Evolutionary conservation across 176 grass and related monocot species (phyloP).

Genomic region (Saccharum officinarum): DNA sequence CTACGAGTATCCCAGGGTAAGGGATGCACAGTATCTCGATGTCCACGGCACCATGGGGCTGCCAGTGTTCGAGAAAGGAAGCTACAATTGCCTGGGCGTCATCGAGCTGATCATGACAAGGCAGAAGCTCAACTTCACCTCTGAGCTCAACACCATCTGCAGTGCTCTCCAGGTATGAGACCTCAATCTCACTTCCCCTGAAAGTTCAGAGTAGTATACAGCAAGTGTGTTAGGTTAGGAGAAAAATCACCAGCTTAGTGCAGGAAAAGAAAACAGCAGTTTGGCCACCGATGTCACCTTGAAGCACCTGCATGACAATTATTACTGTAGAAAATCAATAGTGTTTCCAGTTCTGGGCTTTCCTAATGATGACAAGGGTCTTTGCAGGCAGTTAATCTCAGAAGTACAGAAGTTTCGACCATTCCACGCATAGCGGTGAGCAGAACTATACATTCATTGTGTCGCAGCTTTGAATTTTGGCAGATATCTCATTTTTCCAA

Average conservation of each 20-base stretch:
- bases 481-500: not conserved
- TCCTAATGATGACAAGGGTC: conserved; percentile 21
- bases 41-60: conserved; percentile 82
- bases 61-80: conserved; percentile 74
- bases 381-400: conserved; percentile 90
- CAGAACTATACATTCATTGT: not conserved
- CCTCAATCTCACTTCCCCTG: conserved; percentile 20
- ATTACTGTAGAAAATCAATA: not conserved
- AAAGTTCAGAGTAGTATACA: conserved; percentile 26
- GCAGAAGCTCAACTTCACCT: conserved; percentile 80
- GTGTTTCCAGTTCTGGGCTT: not conserved
- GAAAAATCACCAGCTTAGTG: not conserved
- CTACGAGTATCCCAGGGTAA: conserved; percentile 71
- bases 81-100: conserved; percentile 72
- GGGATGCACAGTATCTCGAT: conserved; percentile 53
- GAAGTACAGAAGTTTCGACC: conserved; percentile 67
- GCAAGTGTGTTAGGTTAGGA: conserved; percentile 8
- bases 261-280: not conserved
- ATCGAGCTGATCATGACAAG: conserved; percentile 86
- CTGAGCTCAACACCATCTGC: conserved; percentile 80
- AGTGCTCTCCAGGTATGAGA: conserved; percentile 73
- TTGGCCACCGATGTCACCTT: conserved; percentile 1
- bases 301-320: not conserved
- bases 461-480: conserved; percentile 26
- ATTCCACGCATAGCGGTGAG: conserved; percentile 60